Base-by-base conservation (phyloP, 805 yeast genomes). In the Ogataea thermomethanolica region DNA sequence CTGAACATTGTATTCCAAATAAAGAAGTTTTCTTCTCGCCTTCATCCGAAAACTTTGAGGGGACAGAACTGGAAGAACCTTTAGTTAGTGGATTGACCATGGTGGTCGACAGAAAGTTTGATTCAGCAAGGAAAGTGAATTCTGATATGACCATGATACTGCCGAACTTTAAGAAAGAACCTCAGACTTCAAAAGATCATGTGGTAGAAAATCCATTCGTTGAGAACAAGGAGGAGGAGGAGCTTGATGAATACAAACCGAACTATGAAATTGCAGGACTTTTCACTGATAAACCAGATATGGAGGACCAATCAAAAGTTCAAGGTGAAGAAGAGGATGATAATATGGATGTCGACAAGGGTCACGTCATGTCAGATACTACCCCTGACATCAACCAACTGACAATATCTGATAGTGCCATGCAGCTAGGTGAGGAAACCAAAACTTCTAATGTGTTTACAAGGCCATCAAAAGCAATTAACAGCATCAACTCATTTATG, bases 71-170 rank as follows among this genome's bases (percentile, higher is more conserved):
- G 29, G 51, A 50, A 11, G 49, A 50, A 15, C 42, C 33, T 12
- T 26, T 38, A 10, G 56, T 50, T 8, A 62, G 56, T 39, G 62
- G 58, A 5, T 41, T 61, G 41, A 61, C 65, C 1, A 56, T 53
- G 53, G 50, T 60, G 17, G 37, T 59, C 10, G 59, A 56, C 2
- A 49, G 39, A 14, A 44, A 37, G 21, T 43, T 39, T 31, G 51
- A 31, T 12, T 38, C 28, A 7, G 36, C 39, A 10, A 33, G 39
- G 9, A 35, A 33, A 7, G 38, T 47, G 14, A 51, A 46, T n/a
- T 53, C 63, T 5, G 70, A 65, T 41, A 61, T 67, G 65, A 65
- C 71, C 0, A 66, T 61, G 66, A 54, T 67, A 2, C 47, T 64
- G 38, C 69, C 71, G 1, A 55, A 47, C 7, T 49, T 55, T 37